A percentile compares a stretch with the other conserved stretches of the same genome.
Evolutionary conservation across 495 filamentous ascomycete genomes (phyloP).

Genomic region (Xylaria nigripes): DNA sequence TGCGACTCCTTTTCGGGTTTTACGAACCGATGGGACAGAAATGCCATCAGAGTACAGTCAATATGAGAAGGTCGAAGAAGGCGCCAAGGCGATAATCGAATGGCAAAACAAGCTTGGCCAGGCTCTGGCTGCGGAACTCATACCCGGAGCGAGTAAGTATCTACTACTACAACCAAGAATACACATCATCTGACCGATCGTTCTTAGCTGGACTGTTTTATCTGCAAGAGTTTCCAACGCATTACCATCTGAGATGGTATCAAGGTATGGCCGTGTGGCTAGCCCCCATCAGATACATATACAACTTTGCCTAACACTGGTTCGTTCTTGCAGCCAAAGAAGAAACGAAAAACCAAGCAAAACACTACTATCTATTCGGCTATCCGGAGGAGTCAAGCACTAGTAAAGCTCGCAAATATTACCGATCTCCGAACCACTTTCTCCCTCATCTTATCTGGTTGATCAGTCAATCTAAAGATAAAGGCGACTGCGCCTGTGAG

Average conservation of each 20-base stretch:
- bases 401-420: slow-evolving; percentile 15
- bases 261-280: slow-evolving; percentile 3
- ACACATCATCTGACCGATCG: not conserved
- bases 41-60: slow-evolving; percentile 11
- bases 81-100: slow-evolving; percentile 6
- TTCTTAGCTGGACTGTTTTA: slow-evolving; percentile 4
- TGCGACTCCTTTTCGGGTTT: not conserved
- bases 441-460: slow-evolving; percentile 36
- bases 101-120: slow-evolving; percentile 15
- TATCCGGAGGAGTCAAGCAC: slow-evolving; percentile 25
- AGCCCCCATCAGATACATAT: not conserved
- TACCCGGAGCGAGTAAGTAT: slow-evolving; percentile 8
- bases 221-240: slow-evolving; percentile 4
- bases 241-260: slow-evolving; percentile 13
- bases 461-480: slow-evolving; percentile 23
- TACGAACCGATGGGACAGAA: slow-evolving; percentile 11
- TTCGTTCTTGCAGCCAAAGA: slow-evolving; percentile 1
- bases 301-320: not conserved
- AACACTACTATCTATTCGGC: slow-evolving; percentile 38
- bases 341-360: slow-evolving; percentile 8
- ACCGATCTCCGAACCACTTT: slow-evolving; percentile 35
- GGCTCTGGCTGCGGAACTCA: slow-evolving; percentile 6
- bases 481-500: slow-evolving; percentile 23
- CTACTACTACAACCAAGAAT: not conserved
- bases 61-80: slow-evolving; percentile 10